phyloP scores from a whole-genome alignment of 2,329 filamentous ascomycete genomes.

The Phialophora chinensis region DNA sequence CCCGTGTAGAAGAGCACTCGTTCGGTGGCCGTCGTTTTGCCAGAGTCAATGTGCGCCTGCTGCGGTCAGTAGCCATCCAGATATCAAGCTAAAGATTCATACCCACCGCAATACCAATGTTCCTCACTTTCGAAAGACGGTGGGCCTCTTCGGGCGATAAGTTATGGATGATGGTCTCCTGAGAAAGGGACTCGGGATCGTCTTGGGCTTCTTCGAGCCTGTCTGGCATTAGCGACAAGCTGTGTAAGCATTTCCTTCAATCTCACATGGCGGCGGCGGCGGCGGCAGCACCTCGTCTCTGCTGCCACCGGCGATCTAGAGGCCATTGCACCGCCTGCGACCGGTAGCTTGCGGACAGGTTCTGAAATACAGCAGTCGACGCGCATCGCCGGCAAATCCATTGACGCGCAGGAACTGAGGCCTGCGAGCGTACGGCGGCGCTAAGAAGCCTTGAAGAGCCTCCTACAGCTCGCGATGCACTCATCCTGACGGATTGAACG shows the following conservation, averaged over 20 bases:
- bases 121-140: conserved; percentile 81
- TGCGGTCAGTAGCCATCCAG: conserved; percentile 20
- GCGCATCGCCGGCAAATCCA: conserved; percentile 49
- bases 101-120: conserved; percentile 94
- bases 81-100: not conserved
- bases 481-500: conserved; percentile 32
- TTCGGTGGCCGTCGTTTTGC: conserved; percentile 96
- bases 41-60: conserved; percentile 95
- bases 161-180: conserved; percentile 75
- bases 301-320: conserved; percentile 50
- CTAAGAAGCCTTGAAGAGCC: conserved; percentile 33
- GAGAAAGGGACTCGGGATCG: conserved; percentile 60
- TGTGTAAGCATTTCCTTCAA: not conserved
- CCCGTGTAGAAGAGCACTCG: conserved; percentile 98
- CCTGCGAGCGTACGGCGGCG: conserved; percentile 47
- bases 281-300: conserved; percentile 51
- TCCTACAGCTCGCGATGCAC: conserved; percentile 36
- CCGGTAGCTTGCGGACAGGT: conserved; percentile 9
- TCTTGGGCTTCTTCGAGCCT: conserved; percentile 64
- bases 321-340: conserved; percentile 39
- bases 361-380: conserved; percentile 29
- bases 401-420: conserved; percentile 46
- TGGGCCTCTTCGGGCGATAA: conserved; percentile 79
- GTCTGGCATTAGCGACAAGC: conserved; percentile 5
- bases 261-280: conserved; percentile 54